A percentile compares a stretch with the other conserved stretches of the same genome.
Evolutionary conservation across 495 filamentous ascomycete genomes (phyloP).

Genomic region (Penicillium silybi): DNA sequence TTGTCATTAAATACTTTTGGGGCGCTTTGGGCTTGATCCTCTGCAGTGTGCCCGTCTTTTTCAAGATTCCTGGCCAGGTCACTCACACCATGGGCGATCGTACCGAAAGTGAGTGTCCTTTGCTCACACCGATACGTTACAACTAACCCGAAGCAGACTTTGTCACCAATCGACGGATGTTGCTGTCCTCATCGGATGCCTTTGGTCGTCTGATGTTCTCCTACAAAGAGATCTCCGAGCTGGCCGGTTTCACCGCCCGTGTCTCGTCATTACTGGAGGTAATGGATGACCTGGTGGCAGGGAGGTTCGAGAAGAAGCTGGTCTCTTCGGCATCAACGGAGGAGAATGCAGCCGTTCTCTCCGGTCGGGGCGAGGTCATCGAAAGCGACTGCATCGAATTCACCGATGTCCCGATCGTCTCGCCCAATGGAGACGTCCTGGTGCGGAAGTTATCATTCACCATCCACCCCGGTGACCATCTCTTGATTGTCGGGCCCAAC

Average conservation of each 20-base stretch:
- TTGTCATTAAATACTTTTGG: conserved; percentile 99
- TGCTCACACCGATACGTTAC: neutral
- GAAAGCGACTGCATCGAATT: conserved; percentile 85
- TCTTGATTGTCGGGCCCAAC: conserved; percentile 94
- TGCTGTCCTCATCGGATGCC: conserved; percentile 88
- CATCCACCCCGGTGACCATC: conserved; percentile 79
- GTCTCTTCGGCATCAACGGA: conserved; percentile 80
- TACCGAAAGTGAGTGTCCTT: conserved; percentile 66
- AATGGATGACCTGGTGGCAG: conserved; percentile 86
- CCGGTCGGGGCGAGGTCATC: conserved; percentile 69
- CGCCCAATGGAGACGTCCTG: conserved; percentile 90
- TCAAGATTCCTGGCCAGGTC: conserved; percentile 78
- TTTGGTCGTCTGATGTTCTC: conserved; percentile 97
- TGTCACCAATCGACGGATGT: conserved; percentile 88
- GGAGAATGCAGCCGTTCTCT: conserved; percentile 73
- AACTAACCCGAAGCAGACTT: conserved; percentile 51
- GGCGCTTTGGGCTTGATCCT: conserved; percentile 87
- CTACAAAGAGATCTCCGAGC: conserved; percentile 94
- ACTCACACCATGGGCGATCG: conserved; percentile 78
- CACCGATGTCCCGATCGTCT: conserved; percentile 90
- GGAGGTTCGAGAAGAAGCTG: conserved; percentile 91
- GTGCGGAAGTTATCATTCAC: conserved; percentile 80
- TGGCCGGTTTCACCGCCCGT: conserved; percentile 90
- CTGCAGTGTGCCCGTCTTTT: conserved; percentile 95
- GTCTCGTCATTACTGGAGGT: conserved; percentile 86